Evolutionary conservation across 192 early-diverging fungal genomes (phyloP).

Genomic region (Coemansia pectinata): DNA sequence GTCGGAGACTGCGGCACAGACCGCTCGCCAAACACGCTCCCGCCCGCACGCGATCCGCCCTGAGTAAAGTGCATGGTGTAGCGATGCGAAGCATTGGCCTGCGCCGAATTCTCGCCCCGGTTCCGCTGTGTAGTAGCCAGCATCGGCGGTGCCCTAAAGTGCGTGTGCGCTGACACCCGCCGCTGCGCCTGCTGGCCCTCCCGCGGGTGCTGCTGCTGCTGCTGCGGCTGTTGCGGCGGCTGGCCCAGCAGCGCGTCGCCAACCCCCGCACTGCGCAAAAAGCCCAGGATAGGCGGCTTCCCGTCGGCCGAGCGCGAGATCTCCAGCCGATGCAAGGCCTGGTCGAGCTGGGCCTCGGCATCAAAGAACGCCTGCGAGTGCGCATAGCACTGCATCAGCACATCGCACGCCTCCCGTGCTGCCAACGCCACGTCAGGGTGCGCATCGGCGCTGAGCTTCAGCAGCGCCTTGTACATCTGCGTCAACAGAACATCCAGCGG

Average conservation of each 20-base stretch:
- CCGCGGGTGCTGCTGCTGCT: background rate
- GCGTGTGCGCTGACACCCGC: constrained; percentile 21
- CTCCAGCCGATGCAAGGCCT: constrained; percentile 42
- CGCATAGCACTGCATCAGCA: constrained; percentile 53
- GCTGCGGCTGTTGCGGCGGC: constrained; percentile 5
- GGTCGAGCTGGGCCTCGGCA: constrained; percentile 34
- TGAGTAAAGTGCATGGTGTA: constrained; percentile 48
- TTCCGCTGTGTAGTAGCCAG: background rate
- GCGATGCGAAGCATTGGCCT: constrained; percentile 21
- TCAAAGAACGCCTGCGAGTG: constrained; percentile 42
- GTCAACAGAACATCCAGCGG: constrained; percentile 34
- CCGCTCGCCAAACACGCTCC: constrained; percentile 14
- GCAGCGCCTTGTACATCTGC: constrained; percentile 80
- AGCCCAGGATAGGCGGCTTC: constrained; percentile 31
- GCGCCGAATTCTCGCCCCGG: background rate
- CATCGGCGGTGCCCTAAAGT: background rate
- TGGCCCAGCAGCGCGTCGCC: constrained; percentile 44
- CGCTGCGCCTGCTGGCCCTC: constrained; percentile 15
- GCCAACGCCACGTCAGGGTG: constrained; percentile 71
- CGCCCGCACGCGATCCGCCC: background rate
- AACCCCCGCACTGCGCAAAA: constrained; percentile 21
- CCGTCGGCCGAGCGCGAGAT: constrained; percentile 31
- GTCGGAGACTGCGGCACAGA: constrained; percentile 7
- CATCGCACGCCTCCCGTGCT: constrained; percentile 75
- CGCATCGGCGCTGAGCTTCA: constrained; percentile 80